A percentile compares a stretch with the other conserved stretches of the same genome.
These are phyloP conservation scores for Stachybotrys chartarum DNA, from an alignment of 2,329 filamentous ascomycete genomes.

Conservation along the genomic window DNA sequence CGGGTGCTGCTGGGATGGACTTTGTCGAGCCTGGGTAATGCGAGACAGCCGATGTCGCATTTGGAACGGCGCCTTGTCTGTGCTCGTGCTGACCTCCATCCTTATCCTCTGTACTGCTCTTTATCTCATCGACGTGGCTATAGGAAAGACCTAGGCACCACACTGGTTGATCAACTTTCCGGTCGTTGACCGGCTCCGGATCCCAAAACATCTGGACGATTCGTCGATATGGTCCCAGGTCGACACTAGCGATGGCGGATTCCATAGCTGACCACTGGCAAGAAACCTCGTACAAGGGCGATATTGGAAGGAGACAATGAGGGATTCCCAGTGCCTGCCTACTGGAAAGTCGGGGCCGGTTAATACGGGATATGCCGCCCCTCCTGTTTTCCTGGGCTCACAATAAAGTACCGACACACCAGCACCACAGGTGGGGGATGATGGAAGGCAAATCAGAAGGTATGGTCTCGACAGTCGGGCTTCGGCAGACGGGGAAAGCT, in stretches of 20 bases:
- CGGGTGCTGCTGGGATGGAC: slow-evolving; percentile 9
- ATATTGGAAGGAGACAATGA: not conserved
- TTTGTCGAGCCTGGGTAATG: slow-evolving; percentile 1
- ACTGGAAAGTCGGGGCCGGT: no score
- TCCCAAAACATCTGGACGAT: slow-evolving; percentile 92
- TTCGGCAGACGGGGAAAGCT: no score
- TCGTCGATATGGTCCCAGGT: slow-evolving; percentile 69
- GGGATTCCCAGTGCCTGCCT: not conserved
- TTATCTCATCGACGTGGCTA: slow-evolving; percentile 25
- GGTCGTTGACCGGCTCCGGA: slow-evolving; percentile 76
- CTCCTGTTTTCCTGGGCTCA: no score
- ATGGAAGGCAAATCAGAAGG: no score
- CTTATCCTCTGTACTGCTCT: slow-evolving; percentile 10
- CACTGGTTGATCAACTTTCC: slow-evolving; percentile 58
- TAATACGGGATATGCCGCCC: no score
- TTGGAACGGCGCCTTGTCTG: not conserved
- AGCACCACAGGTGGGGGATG: no score
- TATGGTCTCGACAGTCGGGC: no score
- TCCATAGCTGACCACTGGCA: slow-evolving; percentile 16
- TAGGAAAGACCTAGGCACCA: slow-evolving; percentile 70
- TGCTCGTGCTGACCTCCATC: slow-evolving; percentile 5
- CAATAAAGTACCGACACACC: no score
- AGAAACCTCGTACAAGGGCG: not conserved
- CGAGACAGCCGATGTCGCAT: not conserved
- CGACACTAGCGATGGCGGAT: slow-evolving; percentile 42